Base-by-base conservation (phyloP, 129 eudicot genomes). In the Lonicera japonica region DNA sequence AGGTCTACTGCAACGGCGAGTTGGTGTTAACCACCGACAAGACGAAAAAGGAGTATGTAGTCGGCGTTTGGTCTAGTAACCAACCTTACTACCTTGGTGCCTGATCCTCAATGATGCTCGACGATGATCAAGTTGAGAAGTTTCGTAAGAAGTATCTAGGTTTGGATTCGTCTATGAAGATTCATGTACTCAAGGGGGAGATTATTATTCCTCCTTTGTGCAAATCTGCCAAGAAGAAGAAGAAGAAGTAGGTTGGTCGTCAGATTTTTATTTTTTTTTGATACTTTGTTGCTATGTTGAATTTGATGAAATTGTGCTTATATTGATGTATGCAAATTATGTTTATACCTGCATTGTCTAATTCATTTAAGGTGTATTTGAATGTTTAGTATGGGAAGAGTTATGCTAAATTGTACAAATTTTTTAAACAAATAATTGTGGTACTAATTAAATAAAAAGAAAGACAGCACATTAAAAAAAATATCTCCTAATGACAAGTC, bases 1-100 rank as follows among this genome's bases (percentile, higher is more conserved):
- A 82, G 65, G 88, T 82, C 8, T 78, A 71, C 61, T 83, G 89
- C 77, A 83, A 83, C 34, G 85, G 82, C 1, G 82, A 83, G 72
- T 75, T 59, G 43, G 85, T 83, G 17, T 55, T 83, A 75, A 83
- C 89, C 12, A 72, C 82, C 19, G 82, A 82, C 4, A 82, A 85
- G 3, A 83, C 89, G 50, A 77, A 72, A 67, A 67, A 75, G 11
- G 89, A 83, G 69, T 79, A 78, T 38, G 77, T 73, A 5, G 85
- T 83, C 8, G 89, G 79, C 61, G 89, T 83, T 0, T 83, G 89
- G 89, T 83, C 89, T 1, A 85, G 89, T 0, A 83, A 83, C 54
- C 89, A 83, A 54, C 89, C 79, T 0, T 83, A 79, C 66, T 83
- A 78, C 60, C 70, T 65, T 16, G 89, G 89, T 5, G 65, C 70